Evolutionary conservation across 352 stramenopile species (phyloP), one percentile per base, ranked within the genome.

Genomic region (Globisporangium uncinulatum): DNA sequence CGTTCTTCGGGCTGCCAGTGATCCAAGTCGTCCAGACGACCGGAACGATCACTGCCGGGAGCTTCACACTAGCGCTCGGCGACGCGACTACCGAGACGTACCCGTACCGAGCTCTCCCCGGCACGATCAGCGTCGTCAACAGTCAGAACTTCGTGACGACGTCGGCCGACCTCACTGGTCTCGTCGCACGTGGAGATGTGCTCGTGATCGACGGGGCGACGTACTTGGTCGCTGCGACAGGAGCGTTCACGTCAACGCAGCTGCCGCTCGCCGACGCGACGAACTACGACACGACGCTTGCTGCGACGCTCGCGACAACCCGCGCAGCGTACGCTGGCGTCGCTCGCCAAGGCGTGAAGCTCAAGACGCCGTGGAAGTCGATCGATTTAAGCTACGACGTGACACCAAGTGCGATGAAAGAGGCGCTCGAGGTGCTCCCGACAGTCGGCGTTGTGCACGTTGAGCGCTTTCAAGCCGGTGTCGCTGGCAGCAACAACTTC

Each of bases 381-480:
- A 86, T 63, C 4, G 68, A 74, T 11, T 52, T 94, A 31, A 17
- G 66, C 0, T 82, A 75, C 54, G 80, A 94, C 44, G 57, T 76
- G 9, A 83, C 78, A 0, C 81, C 82, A n/a, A 61, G 48, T 17
- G 65, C 59, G 3, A 73, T 94, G 67, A 67, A 92, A 51, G 74
- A 75, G 14, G 86, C 91, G 3, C 55, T 99, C 13, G 84, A 98
- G 71, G 71, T 91, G 57, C 66, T 99, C 5, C 77, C 90, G 11
- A 93, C 86, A 51, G 57, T 97, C 21, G 93, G 93, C 1, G 69
- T 83, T n/a, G 89, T 98, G 6, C 79, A 95, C 17, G 88, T 98
- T 1, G 79, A 91, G 52, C 83, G 94, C n/a, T 66, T 92, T 29
- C 76, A 79, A 21, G 67, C 76, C 10, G 62, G 58, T 3, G 53